Percentiles rank a stretch among this genome's conserved stretches.
Evolutionary conservation across 148 eudicot species (phyloP).

Genomic region (Camellia lanceoleosa): DNA sequence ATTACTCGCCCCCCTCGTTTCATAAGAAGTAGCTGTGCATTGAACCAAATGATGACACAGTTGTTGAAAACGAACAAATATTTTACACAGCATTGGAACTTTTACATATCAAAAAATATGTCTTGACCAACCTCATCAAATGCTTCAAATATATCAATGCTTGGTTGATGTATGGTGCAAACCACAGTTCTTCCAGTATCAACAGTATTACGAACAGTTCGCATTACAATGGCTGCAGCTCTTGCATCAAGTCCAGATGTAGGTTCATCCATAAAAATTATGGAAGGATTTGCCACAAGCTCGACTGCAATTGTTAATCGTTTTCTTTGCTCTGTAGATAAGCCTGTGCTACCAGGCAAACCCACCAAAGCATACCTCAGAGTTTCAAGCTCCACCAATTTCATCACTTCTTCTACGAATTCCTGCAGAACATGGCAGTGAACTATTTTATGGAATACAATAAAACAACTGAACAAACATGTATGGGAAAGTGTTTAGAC

Average conservation of each 20-base stretch:
- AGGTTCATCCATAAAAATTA: constrained; percentile 96
- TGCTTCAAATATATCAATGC: constrained; percentile 92
- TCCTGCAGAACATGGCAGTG: constrained; percentile 43
- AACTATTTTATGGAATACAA: background rate
- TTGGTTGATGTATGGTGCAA: constrained; percentile 97
- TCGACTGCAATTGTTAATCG: constrained; percentile 91
- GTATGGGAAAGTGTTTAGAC: background rate
- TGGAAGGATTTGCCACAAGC: constrained; percentile 94
- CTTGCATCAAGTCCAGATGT: constrained; percentile 98
- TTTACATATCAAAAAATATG: background rate
- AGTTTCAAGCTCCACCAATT: constrained; percentile 65
- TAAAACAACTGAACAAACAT: background rate
- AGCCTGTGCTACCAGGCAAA: constrained; percentile 63
- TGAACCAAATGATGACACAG: constrained; percentile 6
- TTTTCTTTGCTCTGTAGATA: constrained; percentile 90
- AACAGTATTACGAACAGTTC: constrained; percentile 89
- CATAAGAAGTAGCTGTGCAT: constrained; percentile 72
- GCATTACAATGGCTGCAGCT: constrained; percentile 96
- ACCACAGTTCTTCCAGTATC: constrained; percentile 96
- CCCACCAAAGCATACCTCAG: constrained; percentile 80
- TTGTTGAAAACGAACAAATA: constrained; percentile 6
- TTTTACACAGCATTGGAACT: background rate
- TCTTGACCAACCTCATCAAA: constrained; percentile 72
- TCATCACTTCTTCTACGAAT: constrained; percentile 85
- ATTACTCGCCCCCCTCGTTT: constrained; percentile 90